Evolutionary conservation across 768 basidiomycete species (phyloP).

Genomic region (Gyrodon lividus): DNA sequence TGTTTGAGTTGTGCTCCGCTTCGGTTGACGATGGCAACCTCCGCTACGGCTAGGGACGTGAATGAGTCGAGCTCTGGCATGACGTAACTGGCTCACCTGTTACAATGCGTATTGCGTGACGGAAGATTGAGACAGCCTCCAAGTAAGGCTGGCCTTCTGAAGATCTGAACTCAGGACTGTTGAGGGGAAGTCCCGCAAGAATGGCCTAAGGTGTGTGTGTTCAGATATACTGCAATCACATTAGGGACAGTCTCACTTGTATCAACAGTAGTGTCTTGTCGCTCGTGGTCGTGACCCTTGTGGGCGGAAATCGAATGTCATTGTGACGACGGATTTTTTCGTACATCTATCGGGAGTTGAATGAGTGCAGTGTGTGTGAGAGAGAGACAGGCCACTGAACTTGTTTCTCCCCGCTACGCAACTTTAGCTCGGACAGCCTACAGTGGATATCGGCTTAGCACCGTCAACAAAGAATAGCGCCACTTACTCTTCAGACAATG

Average conservation of each 20-base stretch:
- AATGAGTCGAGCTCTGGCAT: slow-evolving; percentile 3
- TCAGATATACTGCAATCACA: background rate
- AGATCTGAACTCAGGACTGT: slow-evolving; percentile 64
- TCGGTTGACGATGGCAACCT: slow-evolving; percentile 66
- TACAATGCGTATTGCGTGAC: slow-evolving; percentile 73
- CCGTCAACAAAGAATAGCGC: background rate
- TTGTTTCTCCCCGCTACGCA: slow-evolving; percentile 75
- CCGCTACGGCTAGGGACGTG: slow-evolving; percentile 61
- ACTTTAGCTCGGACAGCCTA: slow-evolving; percentile 66
- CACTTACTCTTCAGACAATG: slow-evolving; percentile 64
- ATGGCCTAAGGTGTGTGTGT: slow-evolving; percentile 52
- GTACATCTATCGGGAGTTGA: slow-evolving; percentile 39
- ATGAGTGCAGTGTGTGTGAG: background rate
- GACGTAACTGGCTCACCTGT: slow-evolving; percentile 47
- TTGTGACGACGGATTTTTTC: slow-evolving; percentile 67
- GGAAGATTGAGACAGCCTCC: slow-evolving; percentile 70
- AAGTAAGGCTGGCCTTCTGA: slow-evolving; percentile 69
- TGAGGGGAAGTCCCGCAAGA: slow-evolving; percentile 68
- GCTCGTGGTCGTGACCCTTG: slow-evolving; percentile 63
- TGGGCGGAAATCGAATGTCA: slow-evolving; percentile 79
- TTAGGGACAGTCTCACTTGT: slow-evolving; percentile 48
- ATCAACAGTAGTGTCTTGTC: slow-evolving; percentile 84
- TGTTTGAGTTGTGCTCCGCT: slow-evolving; percentile 68
- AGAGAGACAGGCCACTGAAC: slow-evolving; percentile 33
- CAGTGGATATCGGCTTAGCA: slow-evolving; percentile 1